Evolutionary conservation across 129 eudicot species (phyloP), one percentile per base, ranked within the genome.

Genomic region (Rutidosis leptorrhynchoides): DNA sequence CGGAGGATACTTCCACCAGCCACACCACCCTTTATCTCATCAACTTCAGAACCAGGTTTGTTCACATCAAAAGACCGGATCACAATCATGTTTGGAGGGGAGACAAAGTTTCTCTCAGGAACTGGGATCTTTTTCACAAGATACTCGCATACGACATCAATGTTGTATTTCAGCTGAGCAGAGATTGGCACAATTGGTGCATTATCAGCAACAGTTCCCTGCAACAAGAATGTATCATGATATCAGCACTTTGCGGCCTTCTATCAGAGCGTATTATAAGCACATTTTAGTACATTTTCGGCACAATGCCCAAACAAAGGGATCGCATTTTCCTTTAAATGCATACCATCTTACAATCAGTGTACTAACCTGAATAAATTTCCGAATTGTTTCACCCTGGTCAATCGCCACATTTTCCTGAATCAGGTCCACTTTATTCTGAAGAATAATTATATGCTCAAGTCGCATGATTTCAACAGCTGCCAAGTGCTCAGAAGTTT

Each of bases 391-490:
- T 52, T 93, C 98, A 15, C 88, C 96, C 79, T 93, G 98, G 67
- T 93, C 88, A 30, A 89, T 88, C 16, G 98, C 98, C 17, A 86
- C 84, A 68, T 93, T 93, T 79, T 93, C 98, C 74, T 82, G 96
- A 67, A 93, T 91, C 3, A 93, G 79, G 80, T 93, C 98, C 25
- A 93, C 98, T 73, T 93, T 93, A 29, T 93, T 93, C 56, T 93
- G 98, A 75, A 93, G 96, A 69, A 93, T 93, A 20, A 93, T 88
- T 17, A 93, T 88, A 73, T 93, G 96, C 64, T 93, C 82, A 49
- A 93, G 96, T 8, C 96, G 87, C 98, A 93, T 93, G 57, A 93
- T 93, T 74, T 93, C 98, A 69, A 93, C 89, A 45, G 98, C 98
- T 68, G 98, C 98, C 77, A 93, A 81, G 68, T 93, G 98, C 70